Evolutionary conservation across 2,329 filamentous ascomycete genomes (phyloP), one percentile per base, ranked within the genome.

Genomic region (Aspergillus neoniger): DNA sequence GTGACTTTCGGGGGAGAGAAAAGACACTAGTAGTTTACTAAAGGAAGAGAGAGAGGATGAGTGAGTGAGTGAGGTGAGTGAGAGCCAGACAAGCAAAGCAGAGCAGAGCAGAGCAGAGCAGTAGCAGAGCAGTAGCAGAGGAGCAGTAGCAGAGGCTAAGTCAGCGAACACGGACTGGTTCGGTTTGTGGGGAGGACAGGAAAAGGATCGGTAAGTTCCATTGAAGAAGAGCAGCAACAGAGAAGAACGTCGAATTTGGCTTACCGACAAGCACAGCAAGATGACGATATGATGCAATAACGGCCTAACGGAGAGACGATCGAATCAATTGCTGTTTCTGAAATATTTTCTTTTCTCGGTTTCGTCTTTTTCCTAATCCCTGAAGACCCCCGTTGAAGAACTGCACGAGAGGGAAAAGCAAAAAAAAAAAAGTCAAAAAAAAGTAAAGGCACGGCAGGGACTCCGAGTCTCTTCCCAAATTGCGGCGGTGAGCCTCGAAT

Each of bases 161-260:
- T 50, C 47, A 50, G 47, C 47, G 47, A 30, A 50, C 32, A 36
- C 47, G 47, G 47, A 30, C 15, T 50, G 47, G 47, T 50, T 32
- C 47, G 47, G 47, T 50, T 50, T 50, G 47, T 50, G 47, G 47
- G 47, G 47, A 50, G 47, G 23, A 50, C 28, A 44, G 41, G 32
- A 36, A 44, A 44, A 44, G 41, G 41, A 44, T 44, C 19, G 41
- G 41, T 44, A 44, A 44, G 41, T 44, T 14, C 41, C 19, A 44
- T 19, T 21, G 41, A 44, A 23, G 41, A 44, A 28, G 25, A 28
- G 25, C 25, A 23, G 41, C 41, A 23, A 12, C 6, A 30, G 47
- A 50, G 44, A 25, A 25, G 44, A 50, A n/a, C 25, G 23, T 50
- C 47, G 47, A 50, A 50, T 14, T 36, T 36, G 23, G 21, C 47